phyloP scores from a whole-genome alignment of 2,329 filamentous ascomycete genomes.

The Claviceps sp. region DNA sequence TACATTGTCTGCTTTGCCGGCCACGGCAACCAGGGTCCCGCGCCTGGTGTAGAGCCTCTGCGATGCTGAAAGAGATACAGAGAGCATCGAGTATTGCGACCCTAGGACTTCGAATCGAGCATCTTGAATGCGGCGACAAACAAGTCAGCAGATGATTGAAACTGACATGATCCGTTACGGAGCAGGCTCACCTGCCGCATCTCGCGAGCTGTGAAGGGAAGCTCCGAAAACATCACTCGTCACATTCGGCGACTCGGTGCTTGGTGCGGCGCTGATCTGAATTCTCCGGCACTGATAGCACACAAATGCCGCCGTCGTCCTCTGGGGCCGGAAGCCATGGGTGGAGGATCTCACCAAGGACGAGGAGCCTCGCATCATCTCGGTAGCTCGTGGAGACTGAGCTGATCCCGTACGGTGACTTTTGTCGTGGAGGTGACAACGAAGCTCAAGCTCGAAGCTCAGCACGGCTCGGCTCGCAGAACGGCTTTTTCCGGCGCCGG shows the following conservation, averaged over 20 bases:
- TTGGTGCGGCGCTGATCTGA: conserved; percentile 49
- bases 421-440: background rate
- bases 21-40: conserved; percentile 80
- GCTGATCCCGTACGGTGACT: too few species aligned
- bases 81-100: conserved; percentile 83
- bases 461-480: conserved; percentile 1
- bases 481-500: conserved; percentile 20
- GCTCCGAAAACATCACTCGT: conserved; percentile 43
- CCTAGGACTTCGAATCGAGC: conserved; percentile 90
- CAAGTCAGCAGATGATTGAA: background rate
- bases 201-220: conserved; percentile 28
- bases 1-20: conserved; percentile 89
- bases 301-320: conserved; percentile 22
- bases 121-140: conserved; percentile 42
- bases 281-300: conserved; percentile 46
- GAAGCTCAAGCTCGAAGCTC: background rate
- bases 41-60: conserved; percentile 86
- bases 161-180: background rate
- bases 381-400: background rate
- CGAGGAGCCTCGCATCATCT: conserved; percentile 30
- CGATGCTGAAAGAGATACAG: conserved; percentile 82
- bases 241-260: conserved; percentile 37
- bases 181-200: conserved; percentile 33
- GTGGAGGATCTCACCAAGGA: conserved; percentile 24
- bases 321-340: conserved; percentile 17